phyloP scores from a whole-genome alignment of 2,329 filamentous ascomycete species.

The Raffaelea albimanens region DNA sequence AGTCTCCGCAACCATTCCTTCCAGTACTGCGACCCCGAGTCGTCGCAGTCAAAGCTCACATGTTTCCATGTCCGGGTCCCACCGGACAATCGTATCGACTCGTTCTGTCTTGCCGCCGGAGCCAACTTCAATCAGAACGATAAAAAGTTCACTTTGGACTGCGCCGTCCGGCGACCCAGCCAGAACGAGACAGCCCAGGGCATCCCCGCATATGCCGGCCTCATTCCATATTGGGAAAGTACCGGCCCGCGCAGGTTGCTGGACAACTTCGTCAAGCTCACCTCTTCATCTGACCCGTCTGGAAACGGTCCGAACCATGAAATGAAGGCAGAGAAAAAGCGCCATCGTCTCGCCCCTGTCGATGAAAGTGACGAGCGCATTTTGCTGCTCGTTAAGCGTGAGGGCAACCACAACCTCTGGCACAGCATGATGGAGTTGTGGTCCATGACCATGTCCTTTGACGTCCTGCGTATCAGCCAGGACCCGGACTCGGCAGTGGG shows the following conservation, averaged over 20 bases:
- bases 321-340: too few relatives aligned
- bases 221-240: too few relatives aligned
- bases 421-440: conserved; percentile 14
- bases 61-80: conserved; percentile 13
- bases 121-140: not conserved
- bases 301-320: too few relatives aligned
- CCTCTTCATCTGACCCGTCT: not conserved
- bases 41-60: conserved; percentile 3
- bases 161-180: conserved; percentile 1
- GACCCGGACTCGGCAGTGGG: not conserved
- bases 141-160: conserved; percentile 7
- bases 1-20: conserved; percentile 9
- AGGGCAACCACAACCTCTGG: conserved; percentile 11
- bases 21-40: conserved; percentile 9
- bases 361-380: not conserved
- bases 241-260: too few relatives aligned
- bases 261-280: conserved; percentile 1
- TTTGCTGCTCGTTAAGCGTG: conserved; percentile 12
- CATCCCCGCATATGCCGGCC: conserved; percentile 5
- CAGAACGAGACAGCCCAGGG: conserved; percentile 5
- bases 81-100: conserved; percentile 8
- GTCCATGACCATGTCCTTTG: conserved; percentile 10
- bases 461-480: conserved; percentile 10
- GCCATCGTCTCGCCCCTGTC: too few relatives aligned
- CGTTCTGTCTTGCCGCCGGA: conserved; percentile 8